phyloP scores from a whole-genome alignment of 345 rosid species.

The Citrus mangshanensis region DNA sequence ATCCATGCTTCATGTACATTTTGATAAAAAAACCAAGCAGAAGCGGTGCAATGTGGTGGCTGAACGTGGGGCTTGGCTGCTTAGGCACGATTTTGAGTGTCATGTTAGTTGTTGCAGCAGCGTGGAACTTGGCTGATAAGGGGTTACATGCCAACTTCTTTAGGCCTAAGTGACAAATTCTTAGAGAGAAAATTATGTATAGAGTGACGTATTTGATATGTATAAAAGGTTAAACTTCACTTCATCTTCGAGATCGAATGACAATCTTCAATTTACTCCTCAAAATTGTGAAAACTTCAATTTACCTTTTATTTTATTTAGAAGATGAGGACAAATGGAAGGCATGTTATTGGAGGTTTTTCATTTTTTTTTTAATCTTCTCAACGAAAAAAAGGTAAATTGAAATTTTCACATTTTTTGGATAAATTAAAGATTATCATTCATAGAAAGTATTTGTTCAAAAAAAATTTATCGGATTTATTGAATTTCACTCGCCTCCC shows the following conservation, averaged over 20 bases:
- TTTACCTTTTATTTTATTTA: no score
- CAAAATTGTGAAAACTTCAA: no score
- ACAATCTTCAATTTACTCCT: no score
- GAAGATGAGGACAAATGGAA: no score
- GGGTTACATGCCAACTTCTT: constrained; percentile 50
- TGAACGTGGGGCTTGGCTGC: constrained; percentile 44
- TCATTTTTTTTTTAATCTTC: no score
- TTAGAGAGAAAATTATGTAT: neutral
- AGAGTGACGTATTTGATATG: neutral
- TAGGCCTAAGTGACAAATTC: constrained; percentile 22
- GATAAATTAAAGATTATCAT: no score
- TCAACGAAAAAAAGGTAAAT: accelerated
- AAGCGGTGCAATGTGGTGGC: constrained; percentile 26
- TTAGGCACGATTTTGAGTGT: constrained; percentile 31
- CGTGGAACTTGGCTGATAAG: constrained; percentile 31
- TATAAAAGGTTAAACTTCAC: neutral
- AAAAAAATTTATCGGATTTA: neutral
- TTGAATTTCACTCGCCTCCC: neutral
- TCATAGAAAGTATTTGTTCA: no score
- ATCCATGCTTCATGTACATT: constrained; percentile 66
- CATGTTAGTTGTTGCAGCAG: constrained; percentile 34
- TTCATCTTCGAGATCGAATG: no score
- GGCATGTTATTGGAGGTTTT: accelerated
- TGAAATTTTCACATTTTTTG: no score
- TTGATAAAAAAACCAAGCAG: constrained; percentile 16